These are phyloP conservation scores for Salix suchowensis DNA, from an alignment of 345 rosid genomes.

Conservation along the genomic window DNA sequence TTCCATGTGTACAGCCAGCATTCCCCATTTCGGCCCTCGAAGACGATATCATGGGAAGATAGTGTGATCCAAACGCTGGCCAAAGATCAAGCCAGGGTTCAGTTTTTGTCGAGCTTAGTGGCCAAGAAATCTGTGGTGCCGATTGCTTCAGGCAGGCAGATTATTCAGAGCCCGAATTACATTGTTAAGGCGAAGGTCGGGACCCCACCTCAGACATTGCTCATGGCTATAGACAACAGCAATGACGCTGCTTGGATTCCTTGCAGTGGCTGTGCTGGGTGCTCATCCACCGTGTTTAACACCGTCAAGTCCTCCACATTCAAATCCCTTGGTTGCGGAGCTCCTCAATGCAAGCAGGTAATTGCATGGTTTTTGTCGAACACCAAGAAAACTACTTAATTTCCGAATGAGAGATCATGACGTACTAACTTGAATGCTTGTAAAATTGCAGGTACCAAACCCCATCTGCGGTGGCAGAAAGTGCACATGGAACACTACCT, in stretches of 20 bases:
- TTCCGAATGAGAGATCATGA: neutral
- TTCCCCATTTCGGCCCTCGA: slow-evolving; percentile 59
- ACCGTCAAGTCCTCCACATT: slow-evolving; percentile 51
- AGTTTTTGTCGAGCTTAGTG: slow-evolving; percentile 61
- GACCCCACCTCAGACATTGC: slow-evolving; percentile 76
- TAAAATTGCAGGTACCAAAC: slow-evolving; percentile 48
- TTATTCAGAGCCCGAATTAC: slow-evolving; percentile 77
- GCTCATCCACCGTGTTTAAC: slow-evolving; percentile 52
- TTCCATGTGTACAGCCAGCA: slow-evolving; percentile 74
- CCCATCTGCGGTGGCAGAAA: slow-evolving; percentile 57
- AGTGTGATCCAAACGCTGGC: slow-evolving; percentile 59
- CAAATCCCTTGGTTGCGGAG: slow-evolving; percentile 52
- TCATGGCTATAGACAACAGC: slow-evolving; percentile 88
- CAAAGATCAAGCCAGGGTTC: slow-evolving; percentile 68
- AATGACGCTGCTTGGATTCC: slow-evolving; percentile 87
- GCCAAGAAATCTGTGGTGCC: slow-evolving; percentile 68
- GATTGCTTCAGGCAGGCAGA: slow-evolving; percentile 79
- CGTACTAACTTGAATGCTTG: neutral
- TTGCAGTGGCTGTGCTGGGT: slow-evolving; percentile 72
- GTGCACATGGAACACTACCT: slow-evolving; percentile 76
- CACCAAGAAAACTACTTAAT: neutral
- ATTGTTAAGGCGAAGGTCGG: slow-evolving; percentile 70
- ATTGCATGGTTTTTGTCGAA: neutral
- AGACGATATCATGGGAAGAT: slow-evolving; percentile 72
- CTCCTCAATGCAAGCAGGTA: slow-evolving; percentile 84